Percentiles rank a stretch among this genome's conserved stretches.
These are phyloP conservation scores for Centella asiatica DNA, from an alignment of 129 eudicot genomes.

Conservation along the genomic window DNA sequence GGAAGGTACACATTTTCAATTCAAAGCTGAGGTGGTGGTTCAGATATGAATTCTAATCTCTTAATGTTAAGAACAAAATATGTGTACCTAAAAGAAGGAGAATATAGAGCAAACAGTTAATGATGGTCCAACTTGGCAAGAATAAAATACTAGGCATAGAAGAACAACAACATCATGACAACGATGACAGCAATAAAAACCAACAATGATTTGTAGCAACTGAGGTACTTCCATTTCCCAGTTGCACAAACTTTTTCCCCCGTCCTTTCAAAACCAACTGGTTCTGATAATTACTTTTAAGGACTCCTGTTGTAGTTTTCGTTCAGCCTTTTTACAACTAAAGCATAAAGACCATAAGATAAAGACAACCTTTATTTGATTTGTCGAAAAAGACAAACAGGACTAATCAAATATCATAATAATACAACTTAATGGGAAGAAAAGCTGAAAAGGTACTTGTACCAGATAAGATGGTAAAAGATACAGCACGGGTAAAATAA, in stretches of 20 bases:
- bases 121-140: constrained; percentile 33
- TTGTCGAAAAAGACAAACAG: not conserved
- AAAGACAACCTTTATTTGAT: not conserved
- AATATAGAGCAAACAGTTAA: constrained; percentile 23
- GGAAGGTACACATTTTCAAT: constrained; percentile 25
- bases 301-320: not conserved
- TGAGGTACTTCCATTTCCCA: not conserved
- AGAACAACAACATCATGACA: constrained; percentile 6
- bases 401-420: not conserved
- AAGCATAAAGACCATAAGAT: not conserved
- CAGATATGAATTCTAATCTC: constrained; percentile 22
- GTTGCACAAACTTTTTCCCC: not conserved
- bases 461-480: not conserved
- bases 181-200: constrained; percentile 9
- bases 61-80: constrained; percentile 19
- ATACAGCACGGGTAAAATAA: not conserved
- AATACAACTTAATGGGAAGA: not conserved
- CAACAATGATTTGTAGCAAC: constrained; percentile 2
- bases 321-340: not conserved
- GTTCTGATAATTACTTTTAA: not conserved
- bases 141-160: constrained; percentile 12
- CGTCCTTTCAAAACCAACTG: constrained; percentile 6
- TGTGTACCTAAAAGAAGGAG: constrained; percentile 13
- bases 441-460: no score
- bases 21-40: constrained; percentile 33